These are phyloP conservation scores for Myochromella boudieri DNA, from an alignment of 768 basidiomycete genomes.

Conservation along the genomic window DNA sequence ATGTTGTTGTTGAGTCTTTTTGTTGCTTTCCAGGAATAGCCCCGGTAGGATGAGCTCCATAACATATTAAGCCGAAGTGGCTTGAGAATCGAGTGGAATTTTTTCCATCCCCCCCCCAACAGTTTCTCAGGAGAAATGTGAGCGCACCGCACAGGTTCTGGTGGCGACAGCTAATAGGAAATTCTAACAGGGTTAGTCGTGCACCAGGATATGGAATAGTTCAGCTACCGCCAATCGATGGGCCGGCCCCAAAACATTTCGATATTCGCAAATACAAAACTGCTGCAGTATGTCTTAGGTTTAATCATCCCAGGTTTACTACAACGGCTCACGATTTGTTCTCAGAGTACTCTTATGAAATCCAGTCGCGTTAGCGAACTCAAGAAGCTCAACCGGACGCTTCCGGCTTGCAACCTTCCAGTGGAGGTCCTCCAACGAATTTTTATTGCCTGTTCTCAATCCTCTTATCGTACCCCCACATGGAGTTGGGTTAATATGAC, in stretches of 20 bases:
- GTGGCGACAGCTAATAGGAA: too few relatives aligned
- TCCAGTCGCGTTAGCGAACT: slow-evolving; percentile 14
- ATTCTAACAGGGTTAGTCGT: too few relatives aligned
- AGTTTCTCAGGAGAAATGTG: too few relatives aligned
- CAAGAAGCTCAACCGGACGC: slow-evolving; percentile 12
- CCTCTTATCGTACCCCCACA: slow-evolving; percentile 13
- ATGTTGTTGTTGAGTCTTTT: too few relatives aligned
- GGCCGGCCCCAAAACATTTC: slow-evolving; percentile 9
- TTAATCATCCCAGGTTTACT: background rate
- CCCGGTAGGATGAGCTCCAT: too few relatives aligned
- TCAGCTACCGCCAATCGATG: slow-evolving; percentile 8
- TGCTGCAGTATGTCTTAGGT: slow-evolving; percentile 18
- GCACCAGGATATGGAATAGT: slow-evolving; percentile 5
- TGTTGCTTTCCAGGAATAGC: too few relatives aligned
- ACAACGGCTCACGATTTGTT: background rate
- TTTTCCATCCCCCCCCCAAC: too few relatives aligned
- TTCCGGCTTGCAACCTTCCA: slow-evolving; percentile 23
- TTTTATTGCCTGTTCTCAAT: slow-evolving; percentile 27
- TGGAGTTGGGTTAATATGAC: slow-evolving; percentile 38
- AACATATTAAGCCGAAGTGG: background rate
- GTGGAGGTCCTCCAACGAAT: slow-evolving; percentile 28
- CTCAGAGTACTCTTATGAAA: slow-evolving; percentile 15
- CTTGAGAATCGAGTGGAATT: too few relatives aligned
- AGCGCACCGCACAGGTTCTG: too few relatives aligned
- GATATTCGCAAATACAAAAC: slow-evolving; percentile 18